A percentile compares a stretch with the other conserved stretches of the same genome.
Conservation (phyloP, 2,329 filamentous ascomycete genomes). For the Torrubiellomyces zombiae region DNA sequence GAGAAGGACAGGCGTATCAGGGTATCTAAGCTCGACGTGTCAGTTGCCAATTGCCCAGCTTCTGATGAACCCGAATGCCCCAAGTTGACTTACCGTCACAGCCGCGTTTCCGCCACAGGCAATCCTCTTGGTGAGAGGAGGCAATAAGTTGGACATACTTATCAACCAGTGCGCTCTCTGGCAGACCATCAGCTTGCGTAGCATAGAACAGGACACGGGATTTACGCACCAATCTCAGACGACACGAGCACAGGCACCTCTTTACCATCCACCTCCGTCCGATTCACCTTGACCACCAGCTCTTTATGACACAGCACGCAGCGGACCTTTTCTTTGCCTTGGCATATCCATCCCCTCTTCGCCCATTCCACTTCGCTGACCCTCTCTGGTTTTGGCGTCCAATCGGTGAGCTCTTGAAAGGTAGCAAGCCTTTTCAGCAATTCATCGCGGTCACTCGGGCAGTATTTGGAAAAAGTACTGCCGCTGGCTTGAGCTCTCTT, state of each 20-base stretch:
- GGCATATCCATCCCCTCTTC: slow-evolving; percentile 79
- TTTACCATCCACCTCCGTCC: slow-evolving; percentile 38
- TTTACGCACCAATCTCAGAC: slow-evolving; percentile 36
- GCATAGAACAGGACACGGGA: too few relatives aligned
- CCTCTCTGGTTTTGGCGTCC: slow-evolving; percentile 78
- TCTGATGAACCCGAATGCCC: not conserved
- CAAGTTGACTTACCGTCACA: slow-evolving; percentile 52
- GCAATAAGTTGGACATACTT: slow-evolving; percentile 61
- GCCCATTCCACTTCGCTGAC: slow-evolving; percentile 91
- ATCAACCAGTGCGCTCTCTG: slow-evolving; percentile 52
- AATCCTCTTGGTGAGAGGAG: slow-evolving; percentile 61
- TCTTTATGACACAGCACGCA: slow-evolving; percentile 78
- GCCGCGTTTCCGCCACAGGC: slow-evolving; percentile 73
- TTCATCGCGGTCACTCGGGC: slow-evolving; percentile 68
- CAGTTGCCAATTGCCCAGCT: not conserved
- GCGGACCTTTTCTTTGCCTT: slow-evolving; percentile 65
- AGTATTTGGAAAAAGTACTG: slow-evolving; percentile 47
- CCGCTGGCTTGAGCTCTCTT: slow-evolving; percentile 6
- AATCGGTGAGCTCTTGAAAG: slow-evolving; percentile 80
- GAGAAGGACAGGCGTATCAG: slow-evolving; percentile 46
- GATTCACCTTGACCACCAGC: slow-evolving; percentile 62
- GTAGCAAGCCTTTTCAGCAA: slow-evolving; percentile 70
- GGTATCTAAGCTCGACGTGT: slow-evolving; percentile 32
- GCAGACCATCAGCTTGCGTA: slow-evolving; percentile 7
- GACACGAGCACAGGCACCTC: slow-evolving; percentile 35